Percentiles rank a stretch among this genome's conserved stretches.
phyloP scores from a whole-genome alignment of 2,329 filamentous ascomycete species.

The Alternaria burnsii region DNA sequence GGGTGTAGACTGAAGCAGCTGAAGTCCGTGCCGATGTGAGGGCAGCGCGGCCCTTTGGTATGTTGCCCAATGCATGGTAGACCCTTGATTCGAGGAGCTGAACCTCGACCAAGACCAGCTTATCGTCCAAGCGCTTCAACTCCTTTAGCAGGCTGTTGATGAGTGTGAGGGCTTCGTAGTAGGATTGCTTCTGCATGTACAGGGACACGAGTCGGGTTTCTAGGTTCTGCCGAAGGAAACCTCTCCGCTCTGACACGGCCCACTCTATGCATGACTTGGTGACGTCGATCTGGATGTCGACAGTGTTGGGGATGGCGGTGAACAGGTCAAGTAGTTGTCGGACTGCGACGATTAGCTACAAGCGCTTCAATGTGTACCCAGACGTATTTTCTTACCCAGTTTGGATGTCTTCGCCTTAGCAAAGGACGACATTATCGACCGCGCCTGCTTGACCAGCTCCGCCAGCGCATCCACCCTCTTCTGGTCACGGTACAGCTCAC shows the following conservation, averaged over 20 bases:
- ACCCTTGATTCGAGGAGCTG: conserved; percentile 96
- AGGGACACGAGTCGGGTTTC: conserved; percentile 93
- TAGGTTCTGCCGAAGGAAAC: conserved; percentile 97
- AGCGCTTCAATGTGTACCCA: no score
- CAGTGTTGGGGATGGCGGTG: conserved; percentile 89
- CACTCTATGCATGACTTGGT: conserved; percentile 99
- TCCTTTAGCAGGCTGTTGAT: conserved; percentile 97
- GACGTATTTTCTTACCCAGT: conserved; percentile 72
- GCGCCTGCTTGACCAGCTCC: conserved; percentile 87
- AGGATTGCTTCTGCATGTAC: conserved; percentile 96
- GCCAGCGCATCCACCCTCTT: conserved; percentile 85
- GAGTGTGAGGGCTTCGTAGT: conserved; percentile 94
- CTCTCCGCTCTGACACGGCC: conserved; percentile 92
- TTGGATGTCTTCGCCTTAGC: conserved; percentile 99
- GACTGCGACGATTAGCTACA: conserved; percentile 63
- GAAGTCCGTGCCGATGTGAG: conserved; percentile 93
- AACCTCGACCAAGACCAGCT: conserved; percentile 96
- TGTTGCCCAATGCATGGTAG: conserved; percentile 97
- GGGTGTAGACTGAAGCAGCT: conserved; percentile 96
- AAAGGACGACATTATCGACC: conserved; percentile 91
- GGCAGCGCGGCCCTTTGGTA: conserved; percentile 92
- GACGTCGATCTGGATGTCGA: conserved; percentile 91
- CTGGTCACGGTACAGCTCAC: conserved; percentile 90
- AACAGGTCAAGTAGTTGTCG: conserved; percentile 97
- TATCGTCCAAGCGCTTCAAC: conserved; percentile 97